phyloP scores from a whole-genome alignment of 2,329 filamentous ascomycete species.

The Pseudocercospora macadamiae region DNA sequence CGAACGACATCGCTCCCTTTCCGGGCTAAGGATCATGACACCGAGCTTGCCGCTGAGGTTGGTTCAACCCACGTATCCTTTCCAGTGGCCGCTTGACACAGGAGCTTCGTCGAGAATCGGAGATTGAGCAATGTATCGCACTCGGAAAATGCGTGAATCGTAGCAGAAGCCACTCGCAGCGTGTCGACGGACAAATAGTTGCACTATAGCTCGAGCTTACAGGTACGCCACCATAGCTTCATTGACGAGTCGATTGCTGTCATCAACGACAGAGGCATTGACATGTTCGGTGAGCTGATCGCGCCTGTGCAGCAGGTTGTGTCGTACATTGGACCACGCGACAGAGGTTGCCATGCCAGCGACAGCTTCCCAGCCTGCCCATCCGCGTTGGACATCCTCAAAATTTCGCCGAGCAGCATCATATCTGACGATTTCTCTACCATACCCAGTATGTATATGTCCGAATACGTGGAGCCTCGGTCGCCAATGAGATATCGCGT shows the following conservation, averaged over 20 bases:
- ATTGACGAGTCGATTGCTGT: not conserved
- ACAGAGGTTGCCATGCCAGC: not conserved
- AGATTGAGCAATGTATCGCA: too few species aligned
- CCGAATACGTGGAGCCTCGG: conserved; percentile 45
- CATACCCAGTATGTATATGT: conserved; percentile 43
- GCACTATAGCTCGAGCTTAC: too few species aligned
- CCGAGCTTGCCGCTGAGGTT: too few species aligned
- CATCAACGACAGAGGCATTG: not conserved
- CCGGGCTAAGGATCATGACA: too few species aligned
- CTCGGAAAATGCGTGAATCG: too few species aligned
- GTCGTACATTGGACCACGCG: not conserved
- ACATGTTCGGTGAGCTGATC: not conserved
- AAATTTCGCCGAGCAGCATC: conserved; percentile 48
- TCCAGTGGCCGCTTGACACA: too few species aligned
- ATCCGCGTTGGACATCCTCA: not conserved
- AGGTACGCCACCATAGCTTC: not conserved
- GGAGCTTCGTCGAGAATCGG: too few species aligned
- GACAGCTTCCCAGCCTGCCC: not conserved
- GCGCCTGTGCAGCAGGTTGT: not conserved
- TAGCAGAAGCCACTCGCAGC: too few species aligned
- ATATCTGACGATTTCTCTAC: conserved; percentile 62
- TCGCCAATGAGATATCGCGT: conserved; percentile 37
- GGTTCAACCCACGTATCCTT: too few species aligned
- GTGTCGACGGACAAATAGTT: too few species aligned
- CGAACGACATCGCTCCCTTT: too few species aligned